A percentile compares a stretch with the other conserved stretches of the same genome.
These are phyloP conservation scores for Brettanomyces sp. DNA, from an alignment of 805 yeast genomes.

Conservation along the genomic window DNA sequence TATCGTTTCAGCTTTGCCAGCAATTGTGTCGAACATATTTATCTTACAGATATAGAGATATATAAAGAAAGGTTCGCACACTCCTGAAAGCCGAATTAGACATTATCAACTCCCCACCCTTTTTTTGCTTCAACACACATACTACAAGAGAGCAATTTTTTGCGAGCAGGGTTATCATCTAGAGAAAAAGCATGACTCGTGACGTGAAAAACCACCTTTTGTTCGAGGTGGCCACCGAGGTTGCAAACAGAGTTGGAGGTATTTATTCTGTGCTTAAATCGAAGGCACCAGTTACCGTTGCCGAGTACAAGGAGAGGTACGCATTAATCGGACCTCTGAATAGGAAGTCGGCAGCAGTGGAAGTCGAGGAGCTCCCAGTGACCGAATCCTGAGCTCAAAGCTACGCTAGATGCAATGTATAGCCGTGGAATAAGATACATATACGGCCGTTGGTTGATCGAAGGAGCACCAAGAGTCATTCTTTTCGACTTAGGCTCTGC, in stretches of 20 bases:
- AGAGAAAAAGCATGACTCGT: slow-evolving; percentile 50
- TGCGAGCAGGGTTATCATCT: too few species aligned
- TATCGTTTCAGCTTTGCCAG: too few species aligned
- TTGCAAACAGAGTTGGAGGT: slow-evolving; percentile 96
- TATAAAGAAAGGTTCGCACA: too few species aligned
- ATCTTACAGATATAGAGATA: too few species aligned
- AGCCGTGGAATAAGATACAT: slow-evolving; percentile 72
- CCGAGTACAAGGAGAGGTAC: slow-evolving; percentile 84
- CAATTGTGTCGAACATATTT: too few species aligned
- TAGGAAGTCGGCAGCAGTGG: slow-evolving; percentile 62
- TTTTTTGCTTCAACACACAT: too few species aligned
- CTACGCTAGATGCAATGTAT: slow-evolving; percentile 68
- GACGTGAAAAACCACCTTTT: slow-evolving; percentile 81
- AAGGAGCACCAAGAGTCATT: slow-evolving; percentile 92
- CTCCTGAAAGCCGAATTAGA: too few species aligned
- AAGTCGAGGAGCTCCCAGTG: slow-evolving; percentile 63
- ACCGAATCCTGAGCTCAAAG: slow-evolving; percentile 39
- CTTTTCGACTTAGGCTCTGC: slow-evolving; percentile 83
- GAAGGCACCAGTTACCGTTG: slow-evolving; percentile 92
- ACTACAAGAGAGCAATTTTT: too few species aligned
- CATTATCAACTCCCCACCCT: too few species aligned
- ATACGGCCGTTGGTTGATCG: slow-evolving; percentile 95
- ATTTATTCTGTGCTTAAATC: slow-evolving; percentile 94
- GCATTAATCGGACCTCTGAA: slow-evolving; percentile 82
- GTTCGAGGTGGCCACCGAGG: slow-evolving; percentile 94